Base-by-base conservation (phyloP, 495 filamentous ascomycete species). In the Filosporella fistucella region DNA sequence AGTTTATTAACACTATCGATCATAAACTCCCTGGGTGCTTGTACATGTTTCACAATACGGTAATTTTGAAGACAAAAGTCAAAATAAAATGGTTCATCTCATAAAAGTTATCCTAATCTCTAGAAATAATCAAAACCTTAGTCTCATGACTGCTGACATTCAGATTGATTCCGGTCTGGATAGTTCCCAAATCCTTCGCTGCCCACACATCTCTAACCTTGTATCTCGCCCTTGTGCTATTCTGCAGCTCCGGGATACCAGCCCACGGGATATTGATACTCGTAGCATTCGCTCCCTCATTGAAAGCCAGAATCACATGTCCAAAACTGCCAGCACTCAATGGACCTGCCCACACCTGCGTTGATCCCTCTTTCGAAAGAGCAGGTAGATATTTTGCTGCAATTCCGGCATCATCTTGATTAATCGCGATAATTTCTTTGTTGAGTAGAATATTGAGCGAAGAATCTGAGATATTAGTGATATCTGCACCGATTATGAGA, bases 401-500 rank as follows among this genome's bases (percentile, higher is more conserved):
- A 13, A 60, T 55, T 13, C 71, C 74, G 0, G 71, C 47, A 2
- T 60, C 38, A 47, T 80, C 76, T 52, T 78, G 74, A 25, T 69
- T 74, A 43, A 69, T 66, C 0, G 60, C 60, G 17, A 79, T 67
- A 17, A 76, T 65, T 30, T 68, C 74, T 21, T 61, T 55, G 35
- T 77, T 74, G 24, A 56, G 62, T 2, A 74, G 41, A 29, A 75
- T 66, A 4, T 42, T 51, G 20, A 75, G 45, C 0, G 68, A 67
- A 0, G 36, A 44, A 13, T 56, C 50, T 13, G 45, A 46, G 12
- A 78, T 68, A 3, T 61, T 64, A 10, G 51, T 58, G 20, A 75
- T 55, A 18, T 73, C 69, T 1, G 60, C 73, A 6, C 75, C 75
- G 25, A 78, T 71, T 4, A 71, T 56, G 9, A 78, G 53, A 6